These are phyloP conservation scores for Arctium minus DNA, from an alignment of 129 eudicot genomes.

Conservation along the genomic window DNA sequence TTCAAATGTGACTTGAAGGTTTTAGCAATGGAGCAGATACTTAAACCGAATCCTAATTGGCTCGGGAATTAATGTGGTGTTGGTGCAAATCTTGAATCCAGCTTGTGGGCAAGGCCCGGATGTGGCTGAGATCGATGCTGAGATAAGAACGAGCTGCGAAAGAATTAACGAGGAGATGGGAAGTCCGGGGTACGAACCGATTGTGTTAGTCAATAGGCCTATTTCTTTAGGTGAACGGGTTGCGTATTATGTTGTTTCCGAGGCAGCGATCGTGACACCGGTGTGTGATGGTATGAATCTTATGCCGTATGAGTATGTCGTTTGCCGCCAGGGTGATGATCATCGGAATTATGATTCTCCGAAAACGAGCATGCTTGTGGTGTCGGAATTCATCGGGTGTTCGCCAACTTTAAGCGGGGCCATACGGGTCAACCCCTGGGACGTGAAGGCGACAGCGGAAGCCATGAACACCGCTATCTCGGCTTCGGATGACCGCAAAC, in stretches of 20 bases:
- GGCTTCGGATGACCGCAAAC: conserved; percentile 30
- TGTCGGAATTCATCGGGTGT: conserved; percentile 48
- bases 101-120: conserved; percentile 32
- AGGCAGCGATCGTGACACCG: conserved; percentile 43
- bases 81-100: conserved; percentile 49
- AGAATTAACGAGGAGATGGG: conserved; percentile 38
- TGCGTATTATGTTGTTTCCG: conserved; percentile 42
- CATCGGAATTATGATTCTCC: neutral
- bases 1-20: conserved; percentile 22
- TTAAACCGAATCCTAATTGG: conserved; percentile 40
- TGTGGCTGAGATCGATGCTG: conserved; percentile 36
- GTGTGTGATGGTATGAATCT: conserved; percentile 58
- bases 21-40: conserved; percentile 47
- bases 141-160: conserved; percentile 30
- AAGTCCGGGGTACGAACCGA: conserved; percentile 37
- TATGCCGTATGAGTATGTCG: conserved; percentile 47
- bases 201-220: conserved; percentile 32
- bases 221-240: conserved; percentile 34
- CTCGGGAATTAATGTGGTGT: conserved; percentile 26
- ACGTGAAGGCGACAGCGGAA: conserved; percentile 34
- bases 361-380: conserved; percentile 44
- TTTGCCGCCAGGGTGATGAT: conserved; percentile 35
- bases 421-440: conserved; percentile 51
- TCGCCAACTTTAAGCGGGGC: conserved; percentile 49
- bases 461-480: conserved; percentile 34